Evolutionary conservation across 495 filamentous ascomycete species (phyloP), one percentile per base, ranked within the genome.

Genomic region (Penicillium manginii): DNA sequence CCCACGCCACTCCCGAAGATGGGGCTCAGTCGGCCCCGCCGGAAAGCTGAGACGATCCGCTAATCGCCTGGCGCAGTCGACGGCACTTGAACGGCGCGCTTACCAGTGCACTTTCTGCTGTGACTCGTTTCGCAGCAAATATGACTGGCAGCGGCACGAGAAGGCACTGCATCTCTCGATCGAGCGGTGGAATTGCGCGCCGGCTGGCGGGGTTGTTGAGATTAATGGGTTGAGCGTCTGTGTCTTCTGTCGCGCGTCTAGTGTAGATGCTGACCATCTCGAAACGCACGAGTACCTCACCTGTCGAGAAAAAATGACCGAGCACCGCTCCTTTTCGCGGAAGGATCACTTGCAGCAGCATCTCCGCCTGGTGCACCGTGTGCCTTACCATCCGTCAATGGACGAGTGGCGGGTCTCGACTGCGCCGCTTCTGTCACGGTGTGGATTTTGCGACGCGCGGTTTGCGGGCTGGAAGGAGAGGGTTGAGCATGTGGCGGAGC

Each of bases 331-430:
- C 2, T 92, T 91, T 65, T 90, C 89, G 58, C 81, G 89, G 21
- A 92, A 91, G 72, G 89, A 92, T 63, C 89, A 92, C 65, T 78
- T 92, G 3, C 77, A 85, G 18, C 89, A 92, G 62, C 89, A 92
- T 60, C 73, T 92, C n/a, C 81, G 84, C 49, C 78, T 91, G 4
- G 83, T 90, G 22, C 89, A 92, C 67, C 71, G 80, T 42, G 83
- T 82, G 57, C 84, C 83, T 58, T 86, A 88, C 61, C 73, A 78
- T 21, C 60, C 72, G n/a, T 68, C 77, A 4, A 91, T 91, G 88
- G 84, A 91, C 10, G 73, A 73, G 33, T 91, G 89, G 89, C 88
- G 86, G 68, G 72, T 79, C 18, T 74, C 79, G 5, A 81, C 78
- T 2, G 78, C 79, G 18, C 78, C 82, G 57, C 82, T 87, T 33